Base-by-base conservation (phyloP, 306 rosid genomes). In the Sicyos edulis region DNA sequence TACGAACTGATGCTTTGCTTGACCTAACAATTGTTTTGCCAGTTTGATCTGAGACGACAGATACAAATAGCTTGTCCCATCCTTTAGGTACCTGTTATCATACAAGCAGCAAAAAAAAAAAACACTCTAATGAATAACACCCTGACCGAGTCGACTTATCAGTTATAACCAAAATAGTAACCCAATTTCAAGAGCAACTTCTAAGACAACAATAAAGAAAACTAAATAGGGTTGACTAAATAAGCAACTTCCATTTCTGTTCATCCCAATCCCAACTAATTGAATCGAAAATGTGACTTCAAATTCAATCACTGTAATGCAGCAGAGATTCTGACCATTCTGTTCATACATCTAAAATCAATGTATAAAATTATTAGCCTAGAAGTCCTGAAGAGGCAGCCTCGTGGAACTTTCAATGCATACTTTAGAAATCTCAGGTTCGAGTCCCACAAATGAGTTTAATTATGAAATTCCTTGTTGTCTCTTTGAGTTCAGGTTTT, bases 11-110 rank as follows among this genome's bases (percentile, higher is more conserved):
- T 11, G 76, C 79, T 63, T 81, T 78, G 79, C 83, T 74, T 7
- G 85, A 72, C 53, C 81, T 78, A 0, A 74, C 59, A 64, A 84
- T 59, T 13, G 81, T 69, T 29, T 81, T 84, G 49, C 83, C 85
- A 15, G 79, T 81, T 74, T 80, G 81, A 3, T 74, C 79, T 11
- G 82, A 74, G 50, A 78, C 76, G 34, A 81, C 47, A 42, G 87
- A 83, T 64, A 83, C 54, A 74, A 52, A 78, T 71, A 83, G 70
- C 79, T 76, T 83, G 73, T 83, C 87, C 87, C 87, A 83, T 69
- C 83, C 85, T 76, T 76, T 81, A 15, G 87, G 85, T 26, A 83
- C 85, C 87, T 83, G 72, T 32, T 21, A 14, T 1, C 55, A 47
- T 55, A 68, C 15, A 66, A 21, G 54, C 17, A 17, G 63, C 44